Evolutionary conservation across 805 yeast species (phyloP), one percentile per base, ranked within the genome.

Genomic region (Myxozyma sirexii): DNA sequence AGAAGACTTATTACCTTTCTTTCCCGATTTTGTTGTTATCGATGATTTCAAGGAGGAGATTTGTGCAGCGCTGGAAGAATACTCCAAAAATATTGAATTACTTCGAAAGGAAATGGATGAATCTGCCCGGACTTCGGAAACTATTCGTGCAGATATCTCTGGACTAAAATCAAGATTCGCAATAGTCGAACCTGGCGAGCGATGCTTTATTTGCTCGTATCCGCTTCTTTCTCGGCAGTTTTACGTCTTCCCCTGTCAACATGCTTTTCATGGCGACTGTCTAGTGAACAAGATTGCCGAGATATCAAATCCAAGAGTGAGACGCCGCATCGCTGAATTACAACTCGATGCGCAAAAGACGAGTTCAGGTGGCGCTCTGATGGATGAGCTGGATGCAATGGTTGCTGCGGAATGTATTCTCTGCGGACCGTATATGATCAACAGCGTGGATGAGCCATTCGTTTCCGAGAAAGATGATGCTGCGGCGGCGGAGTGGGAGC

Each of bases 181-280:
- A 39, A 78, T 86, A 0, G 80, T 93, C 19, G 87, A 88, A 67
- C 91, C 97, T 0, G 96, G 94, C 1, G 94, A 86, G 63, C 82
- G 93, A 0, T 94, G 99, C 75, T 76, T 80, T 44, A 65, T 84
- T 2, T 93, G 98, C 72, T 75, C 77, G n/a, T 80, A 80, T 65
- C 80, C 94, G 7, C 76, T 93, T 46, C 80, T 90, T 2, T 82
- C 85, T 3, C 81, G 90, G 58, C 87, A 84, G 69, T 91, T 91
- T 67, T 80, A 86, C 55, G 83, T 85, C 4, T 94, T 90, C 70
- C 97, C 97, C 0, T 94, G 99, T 71, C 87, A 82, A 57, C 99
- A 94, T 71, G 83, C 89, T 4, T 88, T 89, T 74, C 98, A 94
- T 70, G 85, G 85, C 53, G 97, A 91, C 70, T 94, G 99, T 75